phyloP scores from a whole-genome alignment of 805 yeast genomes.

The Starmerella bombi region DNA sequence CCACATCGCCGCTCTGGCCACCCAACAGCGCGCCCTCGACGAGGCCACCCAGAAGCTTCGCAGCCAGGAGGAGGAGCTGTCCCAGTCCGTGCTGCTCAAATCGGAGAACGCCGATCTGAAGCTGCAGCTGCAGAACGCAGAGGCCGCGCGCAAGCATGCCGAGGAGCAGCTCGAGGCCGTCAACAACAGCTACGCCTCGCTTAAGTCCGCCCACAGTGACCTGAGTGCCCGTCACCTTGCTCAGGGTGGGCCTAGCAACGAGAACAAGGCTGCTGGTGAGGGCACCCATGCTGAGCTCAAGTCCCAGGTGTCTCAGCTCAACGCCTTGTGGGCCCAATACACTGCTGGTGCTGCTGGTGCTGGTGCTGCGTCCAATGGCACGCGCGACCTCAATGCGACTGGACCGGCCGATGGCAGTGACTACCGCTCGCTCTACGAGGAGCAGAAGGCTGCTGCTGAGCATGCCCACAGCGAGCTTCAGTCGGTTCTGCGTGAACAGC shows the following conservation, averaged over 20 bases:
- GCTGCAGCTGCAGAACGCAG: conserved; percentile 15
- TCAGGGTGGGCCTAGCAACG: not conserved
- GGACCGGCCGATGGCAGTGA: conserved; percentile 3
- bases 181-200: conserved; percentile 9
- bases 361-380: conserved; percentile 1
- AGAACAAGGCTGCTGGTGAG: not conserved
- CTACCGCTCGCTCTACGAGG: conserved; percentile 20
- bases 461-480: conserved; percentile 25
- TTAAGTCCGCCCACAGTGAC: conserved; percentile 18
- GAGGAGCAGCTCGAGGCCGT: conserved; percentile 17
- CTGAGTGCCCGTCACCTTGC: conserved; percentile 16
- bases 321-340: conserved; percentile 14
- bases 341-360: conserved; percentile 8
- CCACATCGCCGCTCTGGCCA: conserved; percentile 15
- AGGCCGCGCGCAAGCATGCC: conserved; percentile 16
- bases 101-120: conserved; percentile 18
- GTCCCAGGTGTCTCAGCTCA: conserved; percentile 10
- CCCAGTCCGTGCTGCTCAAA: conserved; percentile 10
- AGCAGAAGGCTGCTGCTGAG: conserved; percentile 24
- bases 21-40: conserved; percentile 15
- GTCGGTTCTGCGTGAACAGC: conserved; percentile 20
- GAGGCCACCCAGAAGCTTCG: conserved; percentile 15
- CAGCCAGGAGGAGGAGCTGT: conserved; percentile 12
- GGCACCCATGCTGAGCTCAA: conserved; percentile 7
- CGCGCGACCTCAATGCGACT: conserved; percentile 1